Percentiles rank a stretch among this genome's conserved stretches.
Evolutionary conservation across 352 stramenopile genomes (phyloP).

Genomic region (Phytophthora podocarpi): DNA sequence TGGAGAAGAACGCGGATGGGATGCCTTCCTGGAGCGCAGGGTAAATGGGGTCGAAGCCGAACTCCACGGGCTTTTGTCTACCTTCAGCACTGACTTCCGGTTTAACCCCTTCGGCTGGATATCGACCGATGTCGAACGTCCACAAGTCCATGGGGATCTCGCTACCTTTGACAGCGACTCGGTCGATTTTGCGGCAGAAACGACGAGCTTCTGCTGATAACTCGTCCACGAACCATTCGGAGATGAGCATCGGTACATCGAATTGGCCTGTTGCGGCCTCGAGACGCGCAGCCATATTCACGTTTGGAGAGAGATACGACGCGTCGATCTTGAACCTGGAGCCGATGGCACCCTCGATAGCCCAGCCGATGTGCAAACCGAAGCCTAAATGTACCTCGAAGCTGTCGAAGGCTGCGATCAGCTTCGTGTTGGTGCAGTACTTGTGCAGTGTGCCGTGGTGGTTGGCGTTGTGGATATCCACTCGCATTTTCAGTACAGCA

Average conservation of each 20-base stretch:
- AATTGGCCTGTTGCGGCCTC: constrained; percentile 97
- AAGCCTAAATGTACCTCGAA: constrained; percentile 96
- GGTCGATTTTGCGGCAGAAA: constrained; percentile 94
- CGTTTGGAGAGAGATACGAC: constrained; percentile 97
- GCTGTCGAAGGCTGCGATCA: constrained; percentile 83
- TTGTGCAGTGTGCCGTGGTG: constrained; percentile 78
- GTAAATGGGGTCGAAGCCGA: constrained; percentile 75
- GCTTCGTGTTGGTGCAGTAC: constrained; percentile 85
- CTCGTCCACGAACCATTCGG: constrained; percentile 95
- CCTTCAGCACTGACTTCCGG: constrained; percentile 61
- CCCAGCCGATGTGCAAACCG: constrained; percentile 98
- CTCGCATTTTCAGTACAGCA: constrained; percentile 96
- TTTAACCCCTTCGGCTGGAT: constrained; percentile 56
- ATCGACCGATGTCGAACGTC: constrained; percentile 93
- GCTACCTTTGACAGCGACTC: constrained; percentile 96
- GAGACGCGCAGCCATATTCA: constrained; percentile 97
- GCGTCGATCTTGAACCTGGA: constrained; percentile 98
- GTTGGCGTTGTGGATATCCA: constrained; percentile 95
- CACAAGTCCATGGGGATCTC: constrained; percentile 94
- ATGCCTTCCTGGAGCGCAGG: constrained; percentile 79
- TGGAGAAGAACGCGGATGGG: constrained; percentile 87
- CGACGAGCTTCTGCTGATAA: constrained; percentile 85
- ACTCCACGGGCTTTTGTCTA: constrained; percentile 86
- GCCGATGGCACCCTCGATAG: constrained; percentile 98
- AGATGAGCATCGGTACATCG: constrained; percentile 94